Evolutionary conservation across 106 monocot genomes (phyloP).

Genomic region (Dioscorea dumetorum): DNA sequence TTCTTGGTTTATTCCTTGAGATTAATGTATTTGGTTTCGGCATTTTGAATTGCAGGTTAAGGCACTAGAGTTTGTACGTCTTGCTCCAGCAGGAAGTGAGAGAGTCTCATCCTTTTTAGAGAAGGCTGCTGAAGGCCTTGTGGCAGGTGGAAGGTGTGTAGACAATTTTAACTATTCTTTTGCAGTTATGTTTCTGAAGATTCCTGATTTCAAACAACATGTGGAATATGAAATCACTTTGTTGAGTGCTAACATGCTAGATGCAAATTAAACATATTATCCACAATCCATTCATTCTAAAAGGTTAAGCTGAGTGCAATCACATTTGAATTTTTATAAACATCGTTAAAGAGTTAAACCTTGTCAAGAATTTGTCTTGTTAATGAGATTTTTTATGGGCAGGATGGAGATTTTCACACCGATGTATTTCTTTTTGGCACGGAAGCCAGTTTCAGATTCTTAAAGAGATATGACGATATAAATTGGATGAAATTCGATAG

Average conservation of each 20-base stretch:
- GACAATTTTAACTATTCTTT: neutral
- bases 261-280: no score
- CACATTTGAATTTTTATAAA: no score
- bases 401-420: conserved; percentile 98
- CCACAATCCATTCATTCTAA: no score
- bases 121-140: conserved; percentile 94
- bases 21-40: neutral
- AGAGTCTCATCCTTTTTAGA: conserved; percentile 93
- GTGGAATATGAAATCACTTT: no score
- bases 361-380: neutral
- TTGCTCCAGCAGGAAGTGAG: conserved; percentile 85
- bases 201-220: no score
- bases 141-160: conserved; percentile 85
- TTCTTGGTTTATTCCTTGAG: neutral
- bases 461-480: neutral
- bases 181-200: no score
- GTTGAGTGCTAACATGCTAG: no score
- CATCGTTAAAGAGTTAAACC: no score
- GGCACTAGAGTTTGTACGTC: conserved; percentile 52
- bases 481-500: no score
- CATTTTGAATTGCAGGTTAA: conserved; percentile 47
- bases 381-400: neutral
- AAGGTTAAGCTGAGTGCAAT: no score
- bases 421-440: conserved; percentile 86
- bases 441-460: conserved; percentile 54